Evolutionary conservation across 1,139 yeast genomes (phyloP), one percentile per base, ranked within the genome.

Genomic region (Chernovozyma sophiae-reginae): DNA sequence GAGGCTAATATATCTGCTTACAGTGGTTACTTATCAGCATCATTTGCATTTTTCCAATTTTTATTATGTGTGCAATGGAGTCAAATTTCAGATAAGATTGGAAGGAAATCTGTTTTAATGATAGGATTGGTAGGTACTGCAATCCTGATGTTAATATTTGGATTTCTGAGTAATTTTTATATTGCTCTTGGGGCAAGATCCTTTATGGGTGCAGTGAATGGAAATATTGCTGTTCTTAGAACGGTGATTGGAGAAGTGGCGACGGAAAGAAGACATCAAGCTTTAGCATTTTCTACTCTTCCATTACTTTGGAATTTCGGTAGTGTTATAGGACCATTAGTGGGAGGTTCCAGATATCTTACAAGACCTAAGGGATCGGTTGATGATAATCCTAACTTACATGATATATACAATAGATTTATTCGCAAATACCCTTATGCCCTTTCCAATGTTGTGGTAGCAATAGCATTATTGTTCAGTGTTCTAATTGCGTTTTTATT

Each of bases 251-350:
- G 84, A 1, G 86, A 79, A 51, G 60, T 76, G 16, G 81, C 80
- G 6, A 64, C 58, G 1, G 75, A 77, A 41, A 65, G 76, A 40
- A 61, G 64, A 33, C 83, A 79, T 48, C 84, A 79, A 50, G 79
- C 82, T 2, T 44, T 78, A 13, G 84, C 83, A 2, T 77, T 79
- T 51, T 67, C 79, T 30, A 73, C 76, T 4, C 64, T 79, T 60
- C 82, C 86, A 0, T 55, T 79, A 35, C 59, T 79, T 23, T 80
- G 77, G 72, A 78, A 77, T 49, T 48, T 77, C 13, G 86, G 86
- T 1, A 58, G 66, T 36, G 70, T 76, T 15, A 42, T 78, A 30
- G 85, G 85, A 0, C 86, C 87, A 2, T 60, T 74, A 47, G 62
- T 79, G 27, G 75, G 86, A 55, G 64, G 85, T 60, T 61, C 68